A percentile compares a stretch with the other conserved stretches of the same genome.
phyloP scores from a whole-genome alignment of 257 asterid species.

The Orobanche coerulescens region DNA sequence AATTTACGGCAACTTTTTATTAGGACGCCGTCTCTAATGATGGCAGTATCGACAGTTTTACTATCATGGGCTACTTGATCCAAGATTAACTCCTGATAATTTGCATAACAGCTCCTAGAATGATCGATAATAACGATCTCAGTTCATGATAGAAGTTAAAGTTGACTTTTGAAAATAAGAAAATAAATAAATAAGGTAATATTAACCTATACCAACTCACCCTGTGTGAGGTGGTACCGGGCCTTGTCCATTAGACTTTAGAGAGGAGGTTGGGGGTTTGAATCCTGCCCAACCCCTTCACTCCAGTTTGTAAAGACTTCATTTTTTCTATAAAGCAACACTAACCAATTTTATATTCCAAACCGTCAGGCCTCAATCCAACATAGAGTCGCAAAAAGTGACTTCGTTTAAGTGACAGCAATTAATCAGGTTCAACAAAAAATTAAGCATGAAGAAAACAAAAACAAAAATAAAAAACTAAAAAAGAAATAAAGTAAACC shows the following conservation, averaged over 20 bases:
- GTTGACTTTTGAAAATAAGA: no score
- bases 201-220: no score
- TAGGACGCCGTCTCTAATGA: no score
- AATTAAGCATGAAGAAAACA: conserved; percentile 5
- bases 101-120: neutral
- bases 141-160: no score
- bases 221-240: no score
- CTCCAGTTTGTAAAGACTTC: no score
- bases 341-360: neutral
- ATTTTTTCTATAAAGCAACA: no score
- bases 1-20: neutral
- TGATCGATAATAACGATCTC: neutral
- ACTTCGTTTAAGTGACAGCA: neutral
- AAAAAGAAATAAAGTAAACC: conserved; percentile 40
- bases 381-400: neutral
- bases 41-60: neutral
- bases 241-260: no score
- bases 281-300: no score
- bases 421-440: neutral
- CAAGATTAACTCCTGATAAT: neutral
- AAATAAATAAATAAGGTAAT: no score
- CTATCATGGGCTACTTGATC: neutral
- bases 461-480: neutral
- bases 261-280: no score
- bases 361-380: neutral